Evolutionary conservation across 225 moss, liverwort and hornwort species (phyloP), one percentile per base, ranked within the genome.

Genomic region (Marchantia paleacea): DNA sequence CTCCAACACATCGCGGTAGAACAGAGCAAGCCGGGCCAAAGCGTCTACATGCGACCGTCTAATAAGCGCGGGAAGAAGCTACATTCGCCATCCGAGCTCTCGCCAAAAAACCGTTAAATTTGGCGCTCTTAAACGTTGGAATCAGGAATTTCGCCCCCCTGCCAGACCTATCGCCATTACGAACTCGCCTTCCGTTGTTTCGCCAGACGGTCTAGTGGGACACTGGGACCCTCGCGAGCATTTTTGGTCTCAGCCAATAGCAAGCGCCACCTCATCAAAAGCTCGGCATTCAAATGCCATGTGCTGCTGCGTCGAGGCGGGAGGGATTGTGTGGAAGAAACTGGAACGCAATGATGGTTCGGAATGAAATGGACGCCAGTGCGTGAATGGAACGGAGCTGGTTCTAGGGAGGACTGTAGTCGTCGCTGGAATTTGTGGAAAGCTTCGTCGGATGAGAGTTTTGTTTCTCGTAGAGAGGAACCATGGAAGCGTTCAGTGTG

Each of bases 61-160:
- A 24, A 15, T 29, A 74, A 74, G 74, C 55, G 74, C 74, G 74
- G 74, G 74, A 74, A 74, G 25, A 26, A 14, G 55, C 74, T 6
- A 0, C 28, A 55, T 18, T 53, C 53, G 24, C 54, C 24, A 24
- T 24, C 25, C 3, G 11, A 13, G 25, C 22, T n/a, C 2, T 68
- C 28, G 26, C 74, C 26, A 74, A 54, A 7, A 25, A 7, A 28
- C 12, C 54, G 55, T 52, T 55, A 74, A 26, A 74, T 25, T 55
- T 74, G 16, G 54, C 74, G 28, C 74, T 15, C 15, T 30, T 74
- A 12, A 0, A 0, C 28, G 13, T 29, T 29, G 50, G 1, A 29
- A 30, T n/a, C 0, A 22, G 39, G 39, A 39, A 2, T 7, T 15
- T 10, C 39, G 30, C 26, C 16, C 6, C 18, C 12, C 69, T 7